phyloP scores from a whole-genome alignment of 2,329 filamentous ascomycete species.

The Aspergillus piperis region DNA sequence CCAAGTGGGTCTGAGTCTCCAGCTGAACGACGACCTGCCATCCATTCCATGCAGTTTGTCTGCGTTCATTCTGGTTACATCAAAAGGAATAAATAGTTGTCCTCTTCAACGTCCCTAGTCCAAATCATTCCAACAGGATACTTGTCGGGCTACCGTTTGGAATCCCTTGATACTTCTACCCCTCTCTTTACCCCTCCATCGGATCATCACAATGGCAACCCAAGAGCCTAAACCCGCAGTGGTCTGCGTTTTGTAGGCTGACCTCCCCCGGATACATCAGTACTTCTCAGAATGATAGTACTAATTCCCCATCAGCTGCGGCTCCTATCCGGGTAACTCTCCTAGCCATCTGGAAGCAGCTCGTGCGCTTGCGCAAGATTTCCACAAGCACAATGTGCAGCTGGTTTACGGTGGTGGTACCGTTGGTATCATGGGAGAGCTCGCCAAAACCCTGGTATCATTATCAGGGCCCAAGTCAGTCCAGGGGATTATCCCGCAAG shows the following conservation, averaged over 20 bases:
- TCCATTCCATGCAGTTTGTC: not conserved
- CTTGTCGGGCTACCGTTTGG: not conserved
- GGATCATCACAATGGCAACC: constrained; percentile 18
- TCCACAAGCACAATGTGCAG: constrained; percentile 75
- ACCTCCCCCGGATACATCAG: not conserved
- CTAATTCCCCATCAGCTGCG: constrained; percentile 62
- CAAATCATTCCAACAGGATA: not conserved
- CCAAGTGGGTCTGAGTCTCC: not conserved
- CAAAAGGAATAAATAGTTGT: not conserved
- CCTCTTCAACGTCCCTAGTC: not conserved
- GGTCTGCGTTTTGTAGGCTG: constrained; percentile 79
- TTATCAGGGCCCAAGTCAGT: constrained; percentile 79
- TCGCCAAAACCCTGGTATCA: constrained; percentile 81
- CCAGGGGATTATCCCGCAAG: constrained; percentile 89
- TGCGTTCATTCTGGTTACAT: not conserved
- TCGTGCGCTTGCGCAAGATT: constrained; percentile 68
- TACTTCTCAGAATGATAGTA: not conserved
- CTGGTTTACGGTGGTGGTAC: constrained; percentile 96
- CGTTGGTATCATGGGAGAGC: constrained; percentile 90
- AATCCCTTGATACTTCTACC: not conserved
- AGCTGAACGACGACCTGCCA: not conserved
- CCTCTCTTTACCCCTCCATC: not conserved
- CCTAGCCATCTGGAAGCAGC: constrained; percentile 78
- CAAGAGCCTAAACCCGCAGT: constrained; percentile 55
- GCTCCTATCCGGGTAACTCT: constrained; percentile 71